Base-by-base conservation (phyloP, 148 eudicot genomes). In the Mesembryanthemum crystallinum region DNA sequence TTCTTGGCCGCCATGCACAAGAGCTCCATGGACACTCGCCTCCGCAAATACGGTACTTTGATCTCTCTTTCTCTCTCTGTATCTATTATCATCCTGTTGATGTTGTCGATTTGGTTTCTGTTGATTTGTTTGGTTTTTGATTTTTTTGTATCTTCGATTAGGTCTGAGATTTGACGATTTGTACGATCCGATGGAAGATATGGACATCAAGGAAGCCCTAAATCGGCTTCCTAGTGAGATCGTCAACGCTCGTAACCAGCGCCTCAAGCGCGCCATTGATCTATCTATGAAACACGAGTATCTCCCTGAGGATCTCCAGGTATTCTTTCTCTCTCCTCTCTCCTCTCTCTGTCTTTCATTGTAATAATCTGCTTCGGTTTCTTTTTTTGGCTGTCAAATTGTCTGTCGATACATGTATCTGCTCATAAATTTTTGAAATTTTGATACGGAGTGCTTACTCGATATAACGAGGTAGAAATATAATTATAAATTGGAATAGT, bases 181-280 rank as follows among this genome's bases (percentile, higher is more conserved):
- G 73, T 85, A 85, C 64, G 97, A 90, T 82, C 94, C 90, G n/a
- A 66, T 77, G 85, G 84, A 82, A 67, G 90, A 87, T 85, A 75
- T 90, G 83, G 99, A 95, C 76, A 80, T 95, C 27, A 86, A 90
- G 85, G 99, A 95, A 65, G 96, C 97, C 2, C 54, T 95, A 71
- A 77, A 90, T 79, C 85, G 99, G 29, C 88, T 95, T 9, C 99
- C 99, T 18, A 79, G 91, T 35, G 97, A 95, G 87, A 72, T 95
- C 52, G 91, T 95, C 8, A 92, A 92, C 64, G 97, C 99, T 77
- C 88, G 99, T 33, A 89, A 88, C 73, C 99, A 92, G 73, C 92
- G 99, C 39, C 92, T 95, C 49, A 87, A 86, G 86, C 97, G 99
- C 25, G 97, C 97, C 23, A 87, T 92, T 84, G 97, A 95, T 70